A percentile compares a stretch with the other conserved stretches of the same genome.
phyloP scores from a whole-genome alignment of 768 basidiomycete species.

The Termitomyces sp. region DNA sequence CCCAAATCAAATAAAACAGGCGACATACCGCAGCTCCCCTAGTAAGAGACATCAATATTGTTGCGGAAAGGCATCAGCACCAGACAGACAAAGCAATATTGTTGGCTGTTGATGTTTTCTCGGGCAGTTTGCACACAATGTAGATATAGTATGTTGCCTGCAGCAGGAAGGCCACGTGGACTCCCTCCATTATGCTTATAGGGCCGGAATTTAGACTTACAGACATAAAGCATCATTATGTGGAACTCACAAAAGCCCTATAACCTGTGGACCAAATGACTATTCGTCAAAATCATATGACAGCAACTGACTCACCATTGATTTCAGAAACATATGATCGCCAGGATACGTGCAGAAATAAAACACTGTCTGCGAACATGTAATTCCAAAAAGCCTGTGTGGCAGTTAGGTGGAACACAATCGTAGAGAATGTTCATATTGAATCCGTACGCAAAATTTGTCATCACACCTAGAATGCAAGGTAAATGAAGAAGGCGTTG shows the following conservation, averaged over 20 bases:
- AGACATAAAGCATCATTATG: neutral
- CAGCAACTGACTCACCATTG: neutral
- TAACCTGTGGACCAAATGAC: neutral
- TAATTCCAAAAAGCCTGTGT: neutral
- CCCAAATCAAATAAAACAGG: no score
- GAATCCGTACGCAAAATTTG: no score
- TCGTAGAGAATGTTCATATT: no score
- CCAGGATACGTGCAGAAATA: neutral
- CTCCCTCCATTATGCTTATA: neutral
- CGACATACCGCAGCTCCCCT: no score
- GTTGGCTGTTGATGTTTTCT: no score
- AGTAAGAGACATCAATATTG: neutral
- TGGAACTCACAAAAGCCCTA: neutral
- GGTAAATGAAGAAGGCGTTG: no score
- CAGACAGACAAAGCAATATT: neutral
- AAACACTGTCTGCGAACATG: neutral
- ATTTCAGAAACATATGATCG: neutral
- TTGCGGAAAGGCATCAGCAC: neutral
- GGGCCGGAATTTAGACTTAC: no score
- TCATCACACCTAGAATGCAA: no score
- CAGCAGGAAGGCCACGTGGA: neutral
- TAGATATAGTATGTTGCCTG: neutral
- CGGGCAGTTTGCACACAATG: neutral
- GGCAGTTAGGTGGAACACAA: no score
- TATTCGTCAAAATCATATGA: no score